Conservation (phyloP, 768 basidiomycete species). For the Coprinellus aureogranulatus region DNA sequence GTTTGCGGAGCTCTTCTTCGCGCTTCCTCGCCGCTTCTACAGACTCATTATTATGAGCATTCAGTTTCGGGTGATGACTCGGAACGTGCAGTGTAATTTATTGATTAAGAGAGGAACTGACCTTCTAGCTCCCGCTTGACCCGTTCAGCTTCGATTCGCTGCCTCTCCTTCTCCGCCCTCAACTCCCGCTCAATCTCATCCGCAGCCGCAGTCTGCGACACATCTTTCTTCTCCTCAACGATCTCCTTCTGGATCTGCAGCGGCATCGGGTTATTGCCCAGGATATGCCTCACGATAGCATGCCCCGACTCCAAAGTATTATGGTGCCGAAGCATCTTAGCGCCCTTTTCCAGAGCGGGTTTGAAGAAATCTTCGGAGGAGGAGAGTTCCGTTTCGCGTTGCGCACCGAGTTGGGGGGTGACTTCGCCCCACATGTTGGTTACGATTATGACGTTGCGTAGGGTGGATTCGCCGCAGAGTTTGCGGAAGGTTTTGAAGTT, state of each 20-base stretch:
- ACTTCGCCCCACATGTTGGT: conserved; percentile 56
- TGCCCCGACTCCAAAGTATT: conserved; percentile 38
- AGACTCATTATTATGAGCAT: too few relatives aligned
- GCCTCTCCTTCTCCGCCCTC: conserved; percentile 42
- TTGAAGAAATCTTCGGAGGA: conserved; percentile 42
- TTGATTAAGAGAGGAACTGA: neutral
- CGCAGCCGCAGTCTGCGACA: conserved; percentile 55
- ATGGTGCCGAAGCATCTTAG: conserved; percentile 39
- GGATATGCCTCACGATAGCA: conserved; percentile 40
- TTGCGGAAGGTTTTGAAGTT: conserved; percentile 53
- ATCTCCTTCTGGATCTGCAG: conserved; percentile 57
- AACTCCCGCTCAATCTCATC: conserved; percentile 51
- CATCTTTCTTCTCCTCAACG: conserved; percentile 39
- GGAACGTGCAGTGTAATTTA: too few relatives aligned
- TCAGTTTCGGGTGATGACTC: too few relatives aligned
- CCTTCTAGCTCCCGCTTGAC: conserved; percentile 46
- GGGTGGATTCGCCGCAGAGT: conserved; percentile 49
- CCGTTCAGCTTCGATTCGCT: conserved; percentile 44
- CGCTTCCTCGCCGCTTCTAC: conserved; percentile 35
- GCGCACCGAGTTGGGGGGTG: conserved; percentile 29
- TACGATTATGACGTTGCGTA: conserved; percentile 50
- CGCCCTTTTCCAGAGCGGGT: conserved; percentile 44
- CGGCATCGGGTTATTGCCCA: conserved; percentile 26
- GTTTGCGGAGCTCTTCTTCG: conserved; percentile 44
- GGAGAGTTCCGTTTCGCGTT: conserved; percentile 41